Percentiles rank a stretch among this genome's conserved stretches.
phyloP scores from a whole-genome alignment of 352 stramenopile genomes.

The Phytophthora pinifolia region DNA sequence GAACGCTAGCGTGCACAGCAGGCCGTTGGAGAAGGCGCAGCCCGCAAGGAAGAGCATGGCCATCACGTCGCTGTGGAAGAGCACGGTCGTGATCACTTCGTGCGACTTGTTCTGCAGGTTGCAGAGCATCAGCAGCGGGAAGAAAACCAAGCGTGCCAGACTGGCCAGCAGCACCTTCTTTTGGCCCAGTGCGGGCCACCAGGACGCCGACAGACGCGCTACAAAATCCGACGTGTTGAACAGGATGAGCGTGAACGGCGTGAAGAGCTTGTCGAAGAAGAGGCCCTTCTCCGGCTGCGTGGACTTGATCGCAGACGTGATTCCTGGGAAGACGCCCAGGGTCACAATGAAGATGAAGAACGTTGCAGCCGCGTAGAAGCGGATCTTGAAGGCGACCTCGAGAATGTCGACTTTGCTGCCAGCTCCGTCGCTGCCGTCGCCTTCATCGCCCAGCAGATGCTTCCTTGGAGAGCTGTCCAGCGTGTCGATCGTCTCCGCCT shows the following conservation, averaged over 20 bases:
- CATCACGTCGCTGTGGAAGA: constrained; percentile 75
- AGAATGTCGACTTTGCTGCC: constrained; percentile 44
- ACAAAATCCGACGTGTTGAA: constrained; percentile 81
- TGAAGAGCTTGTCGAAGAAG: constrained; percentile 71
- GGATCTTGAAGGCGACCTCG: constrained; percentile 60
- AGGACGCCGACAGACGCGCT: constrained; percentile 52
- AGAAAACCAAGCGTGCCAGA: constrained; percentile 49
- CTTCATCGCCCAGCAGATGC: constrained; percentile 23
- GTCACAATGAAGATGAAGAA: constrained; percentile 83
- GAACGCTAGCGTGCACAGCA: constrained; percentile 68
- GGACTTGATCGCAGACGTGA: constrained; percentile 74
- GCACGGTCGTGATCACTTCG: constrained; percentile 62
- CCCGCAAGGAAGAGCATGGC: constrained; percentile 54
- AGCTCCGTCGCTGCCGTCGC: neutral
- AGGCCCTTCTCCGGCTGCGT: constrained; percentile 40
- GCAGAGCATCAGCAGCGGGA: constrained; percentile 75
- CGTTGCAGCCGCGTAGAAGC: constrained; percentile 54
- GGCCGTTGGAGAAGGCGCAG: constrained; percentile 71
- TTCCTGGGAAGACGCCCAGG: constrained; percentile 70
- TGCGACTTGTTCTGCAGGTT: constrained; percentile 73
- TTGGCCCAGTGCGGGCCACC: constrained; percentile 30
- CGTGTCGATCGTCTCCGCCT: constrained; percentile 44
- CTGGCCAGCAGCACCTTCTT: constrained; percentile 42
- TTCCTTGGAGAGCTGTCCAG: constrained; percentile 33
- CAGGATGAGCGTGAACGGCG: constrained; percentile 73